Conservation (phyloP, 2,329 filamentous ascomycete species). For the Cryphonectria carpinicola region DNA sequence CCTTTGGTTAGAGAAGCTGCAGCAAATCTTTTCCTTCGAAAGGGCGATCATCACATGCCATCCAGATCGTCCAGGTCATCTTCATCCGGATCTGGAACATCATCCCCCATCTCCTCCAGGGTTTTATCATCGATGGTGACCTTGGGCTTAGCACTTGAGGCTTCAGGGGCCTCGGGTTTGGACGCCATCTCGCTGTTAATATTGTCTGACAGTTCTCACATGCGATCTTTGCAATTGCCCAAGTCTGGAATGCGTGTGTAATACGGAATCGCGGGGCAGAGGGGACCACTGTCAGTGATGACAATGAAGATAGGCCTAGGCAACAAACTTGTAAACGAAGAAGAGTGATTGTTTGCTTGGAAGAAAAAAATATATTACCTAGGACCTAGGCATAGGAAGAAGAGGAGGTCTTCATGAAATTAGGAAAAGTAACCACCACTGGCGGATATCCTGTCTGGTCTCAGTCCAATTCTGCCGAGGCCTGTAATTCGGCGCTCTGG, state of each 20-base stretch:
- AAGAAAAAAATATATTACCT: not conserved
- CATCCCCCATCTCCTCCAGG: constrained; percentile 52
- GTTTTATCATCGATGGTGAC: constrained; percentile 33
- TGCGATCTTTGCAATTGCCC: not conserved
- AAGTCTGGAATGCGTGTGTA: not conserved
- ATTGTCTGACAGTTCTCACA: not conserved
- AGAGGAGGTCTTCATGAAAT: not conserved
- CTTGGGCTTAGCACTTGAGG: constrained; percentile 32
- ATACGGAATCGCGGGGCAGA: not conserved
- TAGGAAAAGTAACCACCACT: not conserved
- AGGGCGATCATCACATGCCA: constrained; percentile 54
- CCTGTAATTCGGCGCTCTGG: constrained; percentile 2
- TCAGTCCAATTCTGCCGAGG: constrained; percentile 12
- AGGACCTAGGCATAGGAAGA: not conserved
- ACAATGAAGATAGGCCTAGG: not conserved
- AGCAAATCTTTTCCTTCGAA: not conserved
- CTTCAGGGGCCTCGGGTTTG: constrained; percentile 24
- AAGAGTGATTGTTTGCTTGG: not conserved
- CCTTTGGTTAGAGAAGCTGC: constrained; percentile 24
- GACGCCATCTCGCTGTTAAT: constrained; percentile 30
- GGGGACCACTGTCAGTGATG: not conserved
- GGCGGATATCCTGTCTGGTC: not conserved
- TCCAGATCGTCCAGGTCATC: constrained; percentile 92
- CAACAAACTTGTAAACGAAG: not conserved
- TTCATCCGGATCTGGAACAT: constrained; percentile 87